phyloP scores from a whole-genome alignment of 2,329 filamentous ascomycete species.

The Alternaria longipes region DNA sequence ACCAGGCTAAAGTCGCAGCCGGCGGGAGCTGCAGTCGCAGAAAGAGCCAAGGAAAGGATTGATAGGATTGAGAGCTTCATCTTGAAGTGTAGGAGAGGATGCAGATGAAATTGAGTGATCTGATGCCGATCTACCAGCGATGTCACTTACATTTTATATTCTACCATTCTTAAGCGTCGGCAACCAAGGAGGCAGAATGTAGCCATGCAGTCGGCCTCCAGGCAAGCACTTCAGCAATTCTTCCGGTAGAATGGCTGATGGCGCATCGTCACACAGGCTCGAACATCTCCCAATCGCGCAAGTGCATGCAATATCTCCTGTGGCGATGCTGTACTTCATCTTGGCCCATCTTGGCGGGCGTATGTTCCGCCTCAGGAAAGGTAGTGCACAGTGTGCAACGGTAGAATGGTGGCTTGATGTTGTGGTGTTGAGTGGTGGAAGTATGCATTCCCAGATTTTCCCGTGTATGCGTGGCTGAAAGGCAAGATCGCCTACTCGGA shows the following conservation, averaged over 20 bases:
- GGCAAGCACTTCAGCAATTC: conserved; percentile 12
- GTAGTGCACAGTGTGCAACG: conserved; percentile 17
- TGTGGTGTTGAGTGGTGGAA: conserved; percentile 33
- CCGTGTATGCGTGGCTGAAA: conserved; percentile 11
- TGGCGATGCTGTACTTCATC: conserved; percentile 6
- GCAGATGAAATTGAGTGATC: neutral
- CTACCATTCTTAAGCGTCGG: neutral
- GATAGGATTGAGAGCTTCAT: conserved; percentile 42
- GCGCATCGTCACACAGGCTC: conserved; percentile 7
- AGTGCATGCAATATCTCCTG: conserved; percentile 7
- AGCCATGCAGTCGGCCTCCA: neutral
- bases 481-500: conserved; percentile 25
- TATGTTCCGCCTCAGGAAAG: conserved; percentile 16
- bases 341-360: conserved; percentile 18
- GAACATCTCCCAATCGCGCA: conserved; percentile 5
- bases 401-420: conserved; percentile 17
- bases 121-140: conserved; percentile 2
- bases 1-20: conserved; percentile 39
- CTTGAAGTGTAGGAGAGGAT: conserved; percentile 10
- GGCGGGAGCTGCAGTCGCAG: conserved; percentile 30
- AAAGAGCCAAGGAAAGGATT: conserved; percentile 28
- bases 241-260: conserved; percentile 24
- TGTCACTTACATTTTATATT: conserved; percentile 7
- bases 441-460: conserved; percentile 27
- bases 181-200: neutral